Evolutionary conservation across 352 stramenopile species (phyloP).

Genomic region (Thalassiosira exigua): DNA sequence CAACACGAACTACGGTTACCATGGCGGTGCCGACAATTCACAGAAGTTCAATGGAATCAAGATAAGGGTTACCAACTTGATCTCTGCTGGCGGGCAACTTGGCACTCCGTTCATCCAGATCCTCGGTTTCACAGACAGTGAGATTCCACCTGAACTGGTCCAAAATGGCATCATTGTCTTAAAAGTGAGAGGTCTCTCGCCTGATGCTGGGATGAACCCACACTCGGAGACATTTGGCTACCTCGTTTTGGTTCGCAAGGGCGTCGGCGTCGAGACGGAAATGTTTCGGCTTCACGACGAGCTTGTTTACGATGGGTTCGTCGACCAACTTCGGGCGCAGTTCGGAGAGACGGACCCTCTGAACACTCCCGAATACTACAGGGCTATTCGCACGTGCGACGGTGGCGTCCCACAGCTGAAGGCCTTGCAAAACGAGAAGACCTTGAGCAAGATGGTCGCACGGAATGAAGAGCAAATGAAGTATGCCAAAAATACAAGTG

Average conservation of each 20-base stretch:
- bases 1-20: slow-evolving; percentile 7
- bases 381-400: background rate
- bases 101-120: slow-evolving; percentile 1
- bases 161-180: slow-evolving; percentile 9
- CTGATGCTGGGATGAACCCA: slow-evolving; percentile 16
- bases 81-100: background rate
- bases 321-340: background rate
- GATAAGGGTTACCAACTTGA: background rate
- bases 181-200: background rate
- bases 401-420: slow-evolving; percentile 16
- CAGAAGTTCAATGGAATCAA: slow-evolving; percentile 15
- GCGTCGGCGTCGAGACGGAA: background rate
- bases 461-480: slow-evolving; percentile 8
- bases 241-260: slow-evolving; percentile 6
- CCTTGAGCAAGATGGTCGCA: background rate
- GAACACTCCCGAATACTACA: background rate
- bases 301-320: background rate
- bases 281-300: slow-evolving; percentile 11
- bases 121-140: slow-evolving; percentile 1
- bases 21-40: background rate
- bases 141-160: slow-evolving; percentile 3
- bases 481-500: slow-evolving; percentile 16
- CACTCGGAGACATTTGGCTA: background rate
- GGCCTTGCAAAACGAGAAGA: background rate
- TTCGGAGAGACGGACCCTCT: background rate